phyloP scores from a whole-genome alignment of 768 basidiomycete species.

The Botryobasidium botryosum region DNA sequence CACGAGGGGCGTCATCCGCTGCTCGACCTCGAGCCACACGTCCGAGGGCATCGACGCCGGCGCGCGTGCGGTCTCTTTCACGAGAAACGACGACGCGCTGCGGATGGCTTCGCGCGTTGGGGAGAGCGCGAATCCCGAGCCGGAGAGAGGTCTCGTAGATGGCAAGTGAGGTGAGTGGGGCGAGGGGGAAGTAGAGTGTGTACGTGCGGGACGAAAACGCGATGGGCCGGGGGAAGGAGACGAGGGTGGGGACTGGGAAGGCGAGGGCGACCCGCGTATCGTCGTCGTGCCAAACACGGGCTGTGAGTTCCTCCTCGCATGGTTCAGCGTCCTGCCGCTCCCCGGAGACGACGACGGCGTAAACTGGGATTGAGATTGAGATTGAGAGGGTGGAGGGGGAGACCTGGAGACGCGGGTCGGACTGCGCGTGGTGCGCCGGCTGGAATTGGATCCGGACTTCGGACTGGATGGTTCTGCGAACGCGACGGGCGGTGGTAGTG shows the following conservation, averaged over 20 bases:
- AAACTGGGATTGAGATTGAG: slow-evolving; percentile 4
- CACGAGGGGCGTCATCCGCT: slow-evolving; percentile 38
- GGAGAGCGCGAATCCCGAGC: slow-evolving; percentile 18
- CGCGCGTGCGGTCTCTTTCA: slow-evolving; percentile 46
- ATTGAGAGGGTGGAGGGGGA: slow-evolving; percentile 2
- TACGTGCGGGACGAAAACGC: slow-evolving; percentile 35
- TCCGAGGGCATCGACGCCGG: slow-evolving; percentile 38
- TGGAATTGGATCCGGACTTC: slow-evolving; percentile 2
- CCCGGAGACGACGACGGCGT: too few relatives aligned
- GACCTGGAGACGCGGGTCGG: too few relatives aligned
- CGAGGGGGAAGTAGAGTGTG: slow-evolving; percentile 25
- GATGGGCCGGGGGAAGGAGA: slow-evolving; percentile 22
- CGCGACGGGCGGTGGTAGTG: not conserved
- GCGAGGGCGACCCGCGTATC: slow-evolving; percentile 12
- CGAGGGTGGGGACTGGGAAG: slow-evolving; percentile 28
- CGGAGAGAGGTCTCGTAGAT: not conserved
- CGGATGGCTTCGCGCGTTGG: slow-evolving; percentile 55
- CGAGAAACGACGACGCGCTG: slow-evolving; percentile 42
- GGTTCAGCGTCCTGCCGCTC: too few relatives aligned
- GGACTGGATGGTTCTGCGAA: slow-evolving; percentile 2
- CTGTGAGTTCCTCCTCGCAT: too few relatives aligned
- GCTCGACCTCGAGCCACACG: slow-evolving; percentile 46
- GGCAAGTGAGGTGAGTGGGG: slow-evolving; percentile 24
- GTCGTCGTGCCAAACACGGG: slow-evolving; percentile 2
- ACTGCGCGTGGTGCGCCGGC: too few relatives aligned